A percentile compares a stretch with the other conserved stretches of the same genome.
These are phyloP conservation scores for Blastocystis sp. DNA, from an alignment of 352 stramenopile species.

Conservation along the genomic window DNA sequence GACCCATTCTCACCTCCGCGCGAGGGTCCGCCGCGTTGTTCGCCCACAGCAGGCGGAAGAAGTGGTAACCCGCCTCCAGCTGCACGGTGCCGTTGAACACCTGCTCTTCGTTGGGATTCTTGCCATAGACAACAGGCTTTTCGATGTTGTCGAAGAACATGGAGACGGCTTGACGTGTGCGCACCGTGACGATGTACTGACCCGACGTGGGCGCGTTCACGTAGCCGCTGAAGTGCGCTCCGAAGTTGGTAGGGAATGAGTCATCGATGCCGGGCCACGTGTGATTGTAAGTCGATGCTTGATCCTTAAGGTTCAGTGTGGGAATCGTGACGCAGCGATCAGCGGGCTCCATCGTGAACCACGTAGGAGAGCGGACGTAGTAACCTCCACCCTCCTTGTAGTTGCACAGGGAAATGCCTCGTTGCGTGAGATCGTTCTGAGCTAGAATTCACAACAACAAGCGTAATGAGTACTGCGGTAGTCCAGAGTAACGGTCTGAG, in stretches of 20 bases:
- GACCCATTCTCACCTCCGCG: not conserved
- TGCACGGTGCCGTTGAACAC: not conserved
- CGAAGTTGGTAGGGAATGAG: not conserved
- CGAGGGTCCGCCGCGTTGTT: not conserved
- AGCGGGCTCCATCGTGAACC: not conserved
- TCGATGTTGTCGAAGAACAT: constrained; percentile 24
- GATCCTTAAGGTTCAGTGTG: not conserved
- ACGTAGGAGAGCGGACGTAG: not conserved
- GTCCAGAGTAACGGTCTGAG: not conserved
- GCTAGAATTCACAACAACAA: not conserved
- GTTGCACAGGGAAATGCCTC: not conserved
- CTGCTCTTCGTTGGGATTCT: not conserved
- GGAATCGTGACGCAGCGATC: not conserved
- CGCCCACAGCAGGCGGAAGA: not conserved
- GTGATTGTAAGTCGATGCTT: not conserved
- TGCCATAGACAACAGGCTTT: not conserved
- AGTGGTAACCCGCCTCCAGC: constrained; percentile 25
- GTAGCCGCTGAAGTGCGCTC: not conserved
- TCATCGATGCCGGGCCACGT: constrained; percentile 56
- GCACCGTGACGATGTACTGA: constrained; percentile 21
- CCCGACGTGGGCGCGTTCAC: not conserved
- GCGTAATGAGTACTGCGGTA: not conserved
- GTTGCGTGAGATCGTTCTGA: not conserved
- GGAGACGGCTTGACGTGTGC: not conserved
- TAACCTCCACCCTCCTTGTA: not conserved